phyloP scores from a whole-genome alignment of 75 land plant genomes.

The Pinus albicaulis region DNA sequence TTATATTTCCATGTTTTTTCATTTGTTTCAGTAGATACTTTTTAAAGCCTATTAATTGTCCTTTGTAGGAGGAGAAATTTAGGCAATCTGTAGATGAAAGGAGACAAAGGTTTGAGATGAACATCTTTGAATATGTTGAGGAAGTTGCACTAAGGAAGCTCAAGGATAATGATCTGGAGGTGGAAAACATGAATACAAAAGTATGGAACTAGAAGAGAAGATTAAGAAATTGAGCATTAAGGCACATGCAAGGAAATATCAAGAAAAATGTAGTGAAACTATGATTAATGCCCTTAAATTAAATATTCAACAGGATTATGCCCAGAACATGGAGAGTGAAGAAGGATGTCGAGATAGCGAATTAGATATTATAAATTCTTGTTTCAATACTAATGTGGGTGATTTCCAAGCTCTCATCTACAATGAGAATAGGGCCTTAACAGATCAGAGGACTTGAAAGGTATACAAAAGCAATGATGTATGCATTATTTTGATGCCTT shows the following conservation, averaged over 20 bases:
- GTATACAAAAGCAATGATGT: conserved; percentile 57
- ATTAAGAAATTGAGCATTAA: conserved; percentile 56
- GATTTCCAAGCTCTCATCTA: conserved; percentile 34
- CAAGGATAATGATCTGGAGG: conserved; percentile 58
- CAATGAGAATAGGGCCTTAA: conserved; percentile 38
- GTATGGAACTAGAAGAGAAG: conserved; percentile 65
- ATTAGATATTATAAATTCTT: conserved; percentile 76
- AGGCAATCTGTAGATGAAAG: conserved; percentile 53
- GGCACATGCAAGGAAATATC: conserved; percentile 57
- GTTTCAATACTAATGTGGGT: conserved; percentile 33
- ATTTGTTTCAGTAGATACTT: not conserved
- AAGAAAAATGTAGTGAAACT: conserved; percentile 57
- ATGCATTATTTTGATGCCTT: conserved; percentile 79
- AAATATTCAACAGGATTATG: conserved; percentile 70
- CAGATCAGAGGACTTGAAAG: conserved; percentile 51
- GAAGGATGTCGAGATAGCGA: conserved; percentile 90
- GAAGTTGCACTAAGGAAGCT: conserved; percentile 38
- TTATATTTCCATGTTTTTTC: not conserved
- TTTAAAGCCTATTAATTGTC: not conserved
- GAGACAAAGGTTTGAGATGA: conserved; percentile 42
- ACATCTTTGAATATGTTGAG: conserved; percentile 45
- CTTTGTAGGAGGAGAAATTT: conserved; percentile 54
- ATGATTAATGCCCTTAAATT: conserved; percentile 49
- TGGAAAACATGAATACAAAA: conserved; percentile 57
- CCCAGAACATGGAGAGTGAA: conserved; percentile 59